Evolutionary conservation across 352 stramenopile genomes (phyloP), one percentile per base, ranked within the genome.

Genomic region (Thalassiosira hispida): DNA sequence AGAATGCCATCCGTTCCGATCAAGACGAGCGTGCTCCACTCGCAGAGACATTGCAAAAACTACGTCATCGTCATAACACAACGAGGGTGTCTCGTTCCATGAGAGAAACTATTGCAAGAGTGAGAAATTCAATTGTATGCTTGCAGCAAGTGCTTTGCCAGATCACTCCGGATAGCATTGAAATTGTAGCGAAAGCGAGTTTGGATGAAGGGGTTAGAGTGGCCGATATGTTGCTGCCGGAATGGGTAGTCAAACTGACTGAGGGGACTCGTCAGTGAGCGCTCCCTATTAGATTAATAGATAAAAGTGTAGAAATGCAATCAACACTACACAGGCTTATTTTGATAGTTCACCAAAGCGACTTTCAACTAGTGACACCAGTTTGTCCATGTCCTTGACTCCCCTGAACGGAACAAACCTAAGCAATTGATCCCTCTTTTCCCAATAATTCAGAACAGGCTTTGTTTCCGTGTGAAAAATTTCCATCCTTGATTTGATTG

Each of bases 31-130:
- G 78, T 42, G 89, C 81, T 42, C 73, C 73, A 0, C 69, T 97
- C 60, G 95, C 96, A 12, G 96, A 98, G 73, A 92, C 96, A 64
- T 96, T 97, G 88, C 93, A 97, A 83, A 95, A 96, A 88, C 87
- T 96, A 33, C 87, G 97, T 80, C 76, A 90, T 25, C 75, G 88
- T 49, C 96, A 98, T 88, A 93, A 95, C 1, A 77, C 77, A 7
- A 96, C 91, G 14, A 79, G 82, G 5, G 93, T 97, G 60, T 93
- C 89, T 44, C 81, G 85, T 1, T 91, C 95, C 0, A 93, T 97
- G 83, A 93, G 95, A 57, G 81, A 92, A 51, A 93, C 89, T 27
- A 94, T 98, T 55, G 95, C 95, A 38, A 84, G 94, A 56, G 90
- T 98, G 53, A 86, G 96, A 63, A 96, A 97, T 85, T 88, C 94